Conservation (phyloP, 345 rosid genomes). For the Arabidopsis thaliana region DNA sequence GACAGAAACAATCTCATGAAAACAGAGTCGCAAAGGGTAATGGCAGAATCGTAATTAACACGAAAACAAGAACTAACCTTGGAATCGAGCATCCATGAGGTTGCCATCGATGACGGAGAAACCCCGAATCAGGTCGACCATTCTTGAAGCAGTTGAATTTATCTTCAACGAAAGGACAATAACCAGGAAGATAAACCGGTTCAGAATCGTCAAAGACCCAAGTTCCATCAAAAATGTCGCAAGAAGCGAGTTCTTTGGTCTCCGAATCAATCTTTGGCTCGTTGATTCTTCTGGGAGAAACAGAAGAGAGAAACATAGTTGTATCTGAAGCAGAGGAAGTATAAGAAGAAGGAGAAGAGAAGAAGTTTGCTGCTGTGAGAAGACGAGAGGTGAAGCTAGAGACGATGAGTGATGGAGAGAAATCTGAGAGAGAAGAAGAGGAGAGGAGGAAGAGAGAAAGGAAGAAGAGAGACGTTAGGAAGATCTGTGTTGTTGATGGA, state of each 20-base stretch:
- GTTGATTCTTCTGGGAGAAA: constrained; percentile 49
- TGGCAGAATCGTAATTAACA: not conserved
- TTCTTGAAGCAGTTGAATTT: constrained; percentile 68
- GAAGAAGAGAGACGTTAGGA: constrained; percentile 49
- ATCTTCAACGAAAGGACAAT: constrained; percentile 64
- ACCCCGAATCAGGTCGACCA: constrained; percentile 57
- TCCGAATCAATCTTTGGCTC: constrained; percentile 29
- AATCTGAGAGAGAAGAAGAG: constrained; percentile 49
- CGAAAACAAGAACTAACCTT: constrained; percentile 42
- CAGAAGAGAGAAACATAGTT: constrained; percentile 49
- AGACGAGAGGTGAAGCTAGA: constrained; percentile 58
- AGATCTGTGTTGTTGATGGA: constrained; percentile 49
- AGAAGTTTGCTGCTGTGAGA: constrained; percentile 53
- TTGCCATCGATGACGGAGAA: constrained; percentile 57
- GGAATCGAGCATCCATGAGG: constrained; percentile 67
- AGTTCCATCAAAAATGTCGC: constrained; percentile 65
- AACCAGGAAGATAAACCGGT: constrained; percentile 61
- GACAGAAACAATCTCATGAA: not conserved
- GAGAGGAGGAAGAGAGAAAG: constrained; percentile 57
- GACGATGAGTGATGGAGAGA: constrained; percentile 50
- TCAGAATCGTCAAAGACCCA: constrained; percentile 63
- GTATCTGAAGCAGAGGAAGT: constrained; percentile 42
- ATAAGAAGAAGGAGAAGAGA: constrained; percentile 51
- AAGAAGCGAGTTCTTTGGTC: constrained; percentile 51
- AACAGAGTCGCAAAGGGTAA: not conserved